Evolutionary conservation across 139 green algal genomes (phyloP).

Genomic region (Chlorella vulgaris): DNA sequence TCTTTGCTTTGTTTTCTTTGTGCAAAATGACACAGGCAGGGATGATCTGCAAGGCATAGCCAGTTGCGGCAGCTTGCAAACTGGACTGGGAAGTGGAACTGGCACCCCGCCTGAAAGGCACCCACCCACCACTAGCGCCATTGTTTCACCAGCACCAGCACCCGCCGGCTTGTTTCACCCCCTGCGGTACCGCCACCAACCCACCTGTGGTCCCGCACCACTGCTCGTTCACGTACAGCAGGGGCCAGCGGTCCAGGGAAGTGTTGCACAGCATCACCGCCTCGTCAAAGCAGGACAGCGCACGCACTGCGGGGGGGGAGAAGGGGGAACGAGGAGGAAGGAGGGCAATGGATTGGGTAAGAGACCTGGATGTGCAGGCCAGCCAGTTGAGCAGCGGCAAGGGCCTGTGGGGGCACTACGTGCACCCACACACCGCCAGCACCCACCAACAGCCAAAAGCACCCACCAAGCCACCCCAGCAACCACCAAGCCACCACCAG

Average conservation of each 20-base stretch:
- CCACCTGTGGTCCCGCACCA: slow-evolving; percentile 11
- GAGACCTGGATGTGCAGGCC: neutral
- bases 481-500: too few species aligned
- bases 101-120: neutral
- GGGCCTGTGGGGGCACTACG: too few species aligned
- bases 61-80: too few species aligned
- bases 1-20: too few species aligned
- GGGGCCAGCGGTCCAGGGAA: neutral
- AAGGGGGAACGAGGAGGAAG: neutral
- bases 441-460: too few species aligned
- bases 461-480: too few species aligned
- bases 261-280: slow-evolving; percentile 22
- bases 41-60: too few species aligned
- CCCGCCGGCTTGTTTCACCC: too few species aligned
- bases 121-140: neutral
- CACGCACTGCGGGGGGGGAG: slow-evolving; percentile 7
- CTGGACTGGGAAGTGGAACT: too few species aligned
- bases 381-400: neutral
- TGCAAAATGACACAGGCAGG: too few species aligned
- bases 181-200: neutral
- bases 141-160: too few species aligned
- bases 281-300: slow-evolving; percentile 9
- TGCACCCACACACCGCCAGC: too few species aligned
- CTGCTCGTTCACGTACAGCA: slow-evolving; percentile 8
- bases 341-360: neutral